These are phyloP conservation scores for Acanthamoeba triangularis DNA, from an alignment of 208 protist genomes.

Conservation along the genomic window DNA sequence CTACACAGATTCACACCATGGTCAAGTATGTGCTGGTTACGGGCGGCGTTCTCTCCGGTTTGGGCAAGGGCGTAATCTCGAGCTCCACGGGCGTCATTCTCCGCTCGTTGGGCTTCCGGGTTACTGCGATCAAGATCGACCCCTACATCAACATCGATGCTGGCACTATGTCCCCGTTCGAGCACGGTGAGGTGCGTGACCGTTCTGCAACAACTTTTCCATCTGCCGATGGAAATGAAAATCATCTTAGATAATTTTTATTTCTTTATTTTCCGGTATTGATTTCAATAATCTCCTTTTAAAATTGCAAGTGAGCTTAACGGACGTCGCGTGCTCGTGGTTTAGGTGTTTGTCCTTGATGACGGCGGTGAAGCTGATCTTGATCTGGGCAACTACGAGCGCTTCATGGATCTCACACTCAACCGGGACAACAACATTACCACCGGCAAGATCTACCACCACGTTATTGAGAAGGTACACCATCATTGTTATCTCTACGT, in stretches of 20 bases:
- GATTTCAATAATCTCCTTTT: neutral
- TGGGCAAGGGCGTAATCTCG: constrained; percentile 98
- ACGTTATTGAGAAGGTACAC: constrained; percentile 95
- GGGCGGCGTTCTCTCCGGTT: constrained; percentile 98
- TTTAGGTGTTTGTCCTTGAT: constrained; percentile 98
- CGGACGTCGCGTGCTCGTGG: neutral
- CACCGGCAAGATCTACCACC: constrained; percentile 99
- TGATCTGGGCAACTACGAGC: constrained; percentile 99
- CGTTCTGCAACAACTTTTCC: constrained; percentile 49
- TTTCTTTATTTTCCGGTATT: neutral
- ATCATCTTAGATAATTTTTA: constrained; percentile 78
- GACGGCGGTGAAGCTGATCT: constrained; percentile 99
- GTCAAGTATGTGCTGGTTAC: constrained; percentile 97
- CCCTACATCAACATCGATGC: constrained; percentile 98
- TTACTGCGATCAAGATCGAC: constrained; percentile 99
- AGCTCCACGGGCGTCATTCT: constrained; percentile 90
- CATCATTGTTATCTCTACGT: too few relatives aligned
- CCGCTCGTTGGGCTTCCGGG: constrained; percentile 94
- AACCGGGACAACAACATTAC: constrained; percentile 99
- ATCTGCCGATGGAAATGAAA: constrained; percentile 61
- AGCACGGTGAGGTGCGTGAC: constrained; percentile 94
- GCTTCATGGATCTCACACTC: constrained; percentile 98
- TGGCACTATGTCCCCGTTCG: constrained; percentile 96
- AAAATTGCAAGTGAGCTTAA: neutral
- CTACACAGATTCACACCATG: neutral